Evolutionary conservation across 1,139 yeast genomes (phyloP), one percentile per base, ranked within the genome.

Genomic region (Chernovozyma aurita): DNA sequence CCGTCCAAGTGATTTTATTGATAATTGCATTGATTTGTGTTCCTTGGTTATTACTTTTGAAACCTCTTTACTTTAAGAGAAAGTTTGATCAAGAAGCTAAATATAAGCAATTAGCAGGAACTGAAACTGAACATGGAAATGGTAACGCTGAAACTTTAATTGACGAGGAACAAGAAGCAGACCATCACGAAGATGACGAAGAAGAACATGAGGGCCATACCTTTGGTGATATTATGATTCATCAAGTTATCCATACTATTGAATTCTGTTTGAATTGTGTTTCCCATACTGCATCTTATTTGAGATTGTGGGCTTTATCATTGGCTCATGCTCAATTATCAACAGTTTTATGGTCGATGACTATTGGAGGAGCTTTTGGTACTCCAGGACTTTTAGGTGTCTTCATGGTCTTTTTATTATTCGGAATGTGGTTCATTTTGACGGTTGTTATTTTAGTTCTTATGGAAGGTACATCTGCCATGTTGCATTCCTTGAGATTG

Each of bases 381-480:
- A 44, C 60, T 27, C 65, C 78, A 7, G 83, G 83, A 2, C 33
- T 62, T 14, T 49, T 61, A 7, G 83, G 82, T 24, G 67, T 73
- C 2, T 39, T 74, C 32, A 65, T 67, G 62, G 65, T 76, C 12
- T 85, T 83, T 36, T 59, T 75, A 17, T 63, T 82, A 51, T 84
- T 84, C 57, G 86, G 78, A 31, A 76, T 84, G 83, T 84, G 94
- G 94, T 82, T 84, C 57, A 71, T 73, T 4, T 64, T 84, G 47
- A 81, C 92, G 0, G 84, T 82, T 22, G 76, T 78, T 50, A 82
- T 84, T 44, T 70, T 84, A 56, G 94, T 84, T 18, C 63, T 80
- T 36, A 84, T 84, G 94, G 94, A 84, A 61, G 94, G 94, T 47
- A 84, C 94, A 0, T 82, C 90, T 26, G 94, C 94, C 30, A 84